phyloP scores from a whole-genome alignment of 108 stramenopile genomes.

The Cyclotella sp. region DNA sequence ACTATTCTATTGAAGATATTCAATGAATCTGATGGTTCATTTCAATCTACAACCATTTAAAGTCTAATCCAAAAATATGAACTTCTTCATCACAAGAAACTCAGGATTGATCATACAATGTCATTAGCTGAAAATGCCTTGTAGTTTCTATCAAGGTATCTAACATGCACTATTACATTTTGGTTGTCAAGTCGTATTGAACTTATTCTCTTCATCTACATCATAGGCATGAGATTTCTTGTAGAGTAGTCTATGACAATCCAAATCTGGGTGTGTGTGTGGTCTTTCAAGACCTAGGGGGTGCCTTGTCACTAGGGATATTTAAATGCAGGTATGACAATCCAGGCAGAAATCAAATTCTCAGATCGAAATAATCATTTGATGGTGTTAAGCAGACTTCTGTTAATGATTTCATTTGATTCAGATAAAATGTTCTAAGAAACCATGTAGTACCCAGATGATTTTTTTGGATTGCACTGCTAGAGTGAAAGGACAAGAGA shows the following conservation, averaged over 20 bases:
- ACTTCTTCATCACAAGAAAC: too few relatives aligned
- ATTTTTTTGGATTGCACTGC: slow-evolving; percentile 2
- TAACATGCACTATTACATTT: not conserved
- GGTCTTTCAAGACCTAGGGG: not conserved
- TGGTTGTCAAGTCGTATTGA: not conserved
- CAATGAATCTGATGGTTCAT: too few relatives aligned
- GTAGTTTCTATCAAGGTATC: too few relatives aligned
- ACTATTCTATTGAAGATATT: too few relatives aligned
- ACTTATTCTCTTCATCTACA: not conserved
- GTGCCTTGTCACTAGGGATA: too few relatives aligned
- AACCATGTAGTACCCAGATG: slow-evolving; percentile 8
- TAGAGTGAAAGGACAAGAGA: slow-evolving; percentile 12
- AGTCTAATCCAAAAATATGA: too few relatives aligned
- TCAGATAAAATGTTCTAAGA: slow-evolving; percentile 7
- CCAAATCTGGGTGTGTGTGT: not conserved
- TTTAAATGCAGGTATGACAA: too few relatives aligned
- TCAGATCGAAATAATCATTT: not conserved
- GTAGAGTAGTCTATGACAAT: too few relatives aligned
- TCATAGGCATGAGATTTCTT: slow-evolving; percentile 5
- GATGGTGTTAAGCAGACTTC: not conserved
- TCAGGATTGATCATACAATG: too few relatives aligned
- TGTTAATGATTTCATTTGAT: slow-evolving; percentile 2
- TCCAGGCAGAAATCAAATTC: too few relatives aligned
- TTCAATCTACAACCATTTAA: too few relatives aligned
- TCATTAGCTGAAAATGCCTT: too few relatives aligned